phyloP scores from a whole-genome alignment of 768 basidiomycete species.

The Lactarius hatsudake region DNA sequence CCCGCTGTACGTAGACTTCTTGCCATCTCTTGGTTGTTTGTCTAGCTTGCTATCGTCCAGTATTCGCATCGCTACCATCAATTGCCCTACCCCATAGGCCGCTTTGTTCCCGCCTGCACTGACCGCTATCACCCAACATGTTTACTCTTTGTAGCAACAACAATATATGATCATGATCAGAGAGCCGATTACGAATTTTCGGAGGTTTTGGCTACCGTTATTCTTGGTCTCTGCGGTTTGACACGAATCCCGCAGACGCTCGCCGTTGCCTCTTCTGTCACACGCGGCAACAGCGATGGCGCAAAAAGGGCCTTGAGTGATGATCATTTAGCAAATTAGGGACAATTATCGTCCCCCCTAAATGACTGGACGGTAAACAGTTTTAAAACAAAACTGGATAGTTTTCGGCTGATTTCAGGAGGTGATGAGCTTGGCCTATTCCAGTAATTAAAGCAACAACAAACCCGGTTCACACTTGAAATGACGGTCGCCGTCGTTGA shows the following conservation, averaged over 20 bases:
- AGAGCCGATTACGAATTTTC: conserved; percentile 4
- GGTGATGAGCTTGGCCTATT: not conserved
- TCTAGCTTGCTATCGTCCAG: conserved; percentile 20
- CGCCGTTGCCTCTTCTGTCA: not conserved
- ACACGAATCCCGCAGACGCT: conserved; percentile 1
- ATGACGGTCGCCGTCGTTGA: not conserved
- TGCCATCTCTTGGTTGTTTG: conserved; percentile 25
- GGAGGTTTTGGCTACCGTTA: not conserved
- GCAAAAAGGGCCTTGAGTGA: not conserved
- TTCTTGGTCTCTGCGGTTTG: not conserved
- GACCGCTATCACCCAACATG: conserved; percentile 20
- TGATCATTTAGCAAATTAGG: not conserved
- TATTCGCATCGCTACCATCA: conserved; percentile 16
- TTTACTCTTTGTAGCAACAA: conserved; percentile 23
- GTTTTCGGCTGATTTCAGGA: not conserved
- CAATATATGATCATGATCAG: conserved; percentile 21
- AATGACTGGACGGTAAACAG: not conserved
- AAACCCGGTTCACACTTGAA: not conserved
- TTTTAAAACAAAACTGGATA: not conserved
- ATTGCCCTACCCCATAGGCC: not conserved
- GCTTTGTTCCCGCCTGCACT: conserved; percentile 20
- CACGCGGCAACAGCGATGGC: not conserved
- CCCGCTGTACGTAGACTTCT: conserved; percentile 20
- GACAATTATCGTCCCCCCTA: not conserved
- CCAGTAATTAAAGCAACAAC: not conserved